Conservation (phyloP, 1,139 yeast genomes). For the Pichia sp. region DNA sequence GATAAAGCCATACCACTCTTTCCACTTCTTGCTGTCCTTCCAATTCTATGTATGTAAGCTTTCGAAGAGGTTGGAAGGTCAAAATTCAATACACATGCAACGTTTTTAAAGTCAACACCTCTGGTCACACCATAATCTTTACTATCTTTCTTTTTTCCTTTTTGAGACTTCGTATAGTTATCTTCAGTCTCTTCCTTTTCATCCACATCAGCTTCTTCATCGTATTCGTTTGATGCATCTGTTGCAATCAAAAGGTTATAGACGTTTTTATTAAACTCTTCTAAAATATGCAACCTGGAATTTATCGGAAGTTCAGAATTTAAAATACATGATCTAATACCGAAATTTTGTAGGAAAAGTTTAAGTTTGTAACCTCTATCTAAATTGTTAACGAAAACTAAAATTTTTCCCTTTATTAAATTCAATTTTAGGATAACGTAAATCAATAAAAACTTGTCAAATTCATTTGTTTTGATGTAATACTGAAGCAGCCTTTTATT, state of each 20-base stretch:
- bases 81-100: constrained; percentile 92
- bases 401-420: constrained; percentile 84
- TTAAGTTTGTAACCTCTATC: constrained; percentile 94
- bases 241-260: constrained; percentile 89
- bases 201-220: constrained; percentile 44
- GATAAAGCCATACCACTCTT: constrained; percentile 93
- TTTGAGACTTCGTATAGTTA: constrained; percentile 8
- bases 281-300: constrained; percentile 90
- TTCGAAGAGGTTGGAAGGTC: constrained; percentile 89
- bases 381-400: constrained; percentile 85
- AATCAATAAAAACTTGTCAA: constrained; percentile 83
- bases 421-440: constrained; percentile 88
- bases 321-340: constrained; percentile 78
- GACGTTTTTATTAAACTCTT: constrained; percentile 86
- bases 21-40: constrained; percentile 98
- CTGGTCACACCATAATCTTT: constrained; percentile 90
- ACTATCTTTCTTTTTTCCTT: constrained; percentile 28
- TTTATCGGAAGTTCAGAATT: constrained; percentile 91
- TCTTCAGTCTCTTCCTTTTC: constrained; percentile 33
- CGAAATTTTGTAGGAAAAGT: constrained; percentile 89
- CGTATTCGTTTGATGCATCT: constrained; percentile 67
- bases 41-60: constrained; percentile 88
- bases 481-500: constrained; percentile 68
- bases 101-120: constrained; percentile 94
- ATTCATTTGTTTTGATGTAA: constrained; percentile 78